Conservation (phyloP, 208 protist genomes). For the Kentomonas sorsogonicus region DNA sequence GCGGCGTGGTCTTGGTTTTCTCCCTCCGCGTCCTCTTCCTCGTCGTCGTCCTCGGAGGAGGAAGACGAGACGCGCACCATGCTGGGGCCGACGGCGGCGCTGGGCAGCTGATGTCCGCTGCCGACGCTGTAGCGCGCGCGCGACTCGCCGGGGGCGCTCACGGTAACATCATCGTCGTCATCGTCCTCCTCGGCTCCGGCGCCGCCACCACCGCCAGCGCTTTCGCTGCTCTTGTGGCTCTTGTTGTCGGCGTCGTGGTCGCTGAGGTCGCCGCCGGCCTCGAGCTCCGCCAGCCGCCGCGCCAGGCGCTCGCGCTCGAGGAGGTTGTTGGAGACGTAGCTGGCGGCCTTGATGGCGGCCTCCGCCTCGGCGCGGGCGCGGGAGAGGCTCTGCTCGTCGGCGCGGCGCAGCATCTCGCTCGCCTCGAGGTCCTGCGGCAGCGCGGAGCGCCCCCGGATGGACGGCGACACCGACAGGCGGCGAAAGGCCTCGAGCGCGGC, state of each 20-base stretch:
- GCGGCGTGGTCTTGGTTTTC: neutral
- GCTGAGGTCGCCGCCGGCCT: constrained; percentile 23
- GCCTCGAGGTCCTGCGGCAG: constrained; percentile 34
- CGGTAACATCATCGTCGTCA: neutral
- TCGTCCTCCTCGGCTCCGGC: neutral
- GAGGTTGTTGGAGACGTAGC: constrained; percentile 30
- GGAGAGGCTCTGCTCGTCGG: constrained; percentile 22
- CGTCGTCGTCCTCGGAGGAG: constrained; percentile 13
- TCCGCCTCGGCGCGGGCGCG: constrained; percentile 34
- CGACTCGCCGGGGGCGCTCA: constrained; percentile 2
- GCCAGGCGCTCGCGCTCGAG: constrained; percentile 37
- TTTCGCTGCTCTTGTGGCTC: neutral
- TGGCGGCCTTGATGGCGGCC: constrained; percentile 25
- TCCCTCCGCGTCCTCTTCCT: neutral
- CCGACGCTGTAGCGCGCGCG: neutral
- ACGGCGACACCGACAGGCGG: constrained; percentile 30
- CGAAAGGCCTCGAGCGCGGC: constrained; percentile 27
- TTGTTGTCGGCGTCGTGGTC: constrained; percentile 24
- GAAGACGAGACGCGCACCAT: constrained; percentile 15
- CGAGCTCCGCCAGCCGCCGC: constrained; percentile 42
- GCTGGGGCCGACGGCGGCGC: constrained; percentile 11
- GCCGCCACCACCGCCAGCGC: neutral
- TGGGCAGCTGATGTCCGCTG: constrained; percentile 14
- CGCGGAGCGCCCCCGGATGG: constrained; percentile 20
- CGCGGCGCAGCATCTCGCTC: constrained; percentile 22